phyloP scores from a whole-genome alignment of 345 rosid genomes.

The Eucalyptus tenuipes region DNA sequence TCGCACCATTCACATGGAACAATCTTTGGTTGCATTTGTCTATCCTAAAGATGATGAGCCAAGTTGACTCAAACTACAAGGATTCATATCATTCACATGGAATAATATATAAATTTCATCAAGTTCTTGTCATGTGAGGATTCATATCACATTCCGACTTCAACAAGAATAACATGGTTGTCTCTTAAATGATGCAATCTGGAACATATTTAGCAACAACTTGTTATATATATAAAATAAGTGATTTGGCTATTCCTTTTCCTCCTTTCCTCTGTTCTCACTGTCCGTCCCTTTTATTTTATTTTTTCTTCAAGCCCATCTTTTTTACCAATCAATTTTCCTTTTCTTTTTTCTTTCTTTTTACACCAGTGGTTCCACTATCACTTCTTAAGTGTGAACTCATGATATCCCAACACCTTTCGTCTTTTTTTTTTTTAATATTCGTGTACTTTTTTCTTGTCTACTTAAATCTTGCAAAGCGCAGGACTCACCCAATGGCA shows the following conservation, averaged over 20 bases:
- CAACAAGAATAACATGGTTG: neutral
- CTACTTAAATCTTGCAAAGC: neutral
- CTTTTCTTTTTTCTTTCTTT: neutral
- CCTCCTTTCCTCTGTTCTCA: too few relatives aligned
- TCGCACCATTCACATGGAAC: too few relatives aligned
- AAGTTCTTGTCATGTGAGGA: neutral
- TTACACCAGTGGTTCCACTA: neutral
- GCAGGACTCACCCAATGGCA: neutral
- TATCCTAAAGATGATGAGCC: neutral
- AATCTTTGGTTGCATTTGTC: too few relatives aligned
- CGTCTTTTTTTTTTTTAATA: too few relatives aligned
- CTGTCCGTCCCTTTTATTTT: too few relatives aligned
- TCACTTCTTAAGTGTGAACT: neutral
- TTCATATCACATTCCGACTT: neutral
- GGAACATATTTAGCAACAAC: neutral
- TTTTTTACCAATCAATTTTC: neutral
- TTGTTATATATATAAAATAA: neutral
- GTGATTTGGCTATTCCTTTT: neutral
- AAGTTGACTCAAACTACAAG: neutral
- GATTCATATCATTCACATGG: neutral
- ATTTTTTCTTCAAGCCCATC: neutral
- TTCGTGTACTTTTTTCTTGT: neutral
- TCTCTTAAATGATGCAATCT: neutral
- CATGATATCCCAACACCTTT: neutral
- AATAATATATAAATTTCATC: neutral